Percentiles rank a stretch among this genome's conserved stretches.
phyloP scores from a whole-genome alignment of 2,329 filamentous ascomycete species.

The Phaeosphaeriaceae sp. region DNA sequence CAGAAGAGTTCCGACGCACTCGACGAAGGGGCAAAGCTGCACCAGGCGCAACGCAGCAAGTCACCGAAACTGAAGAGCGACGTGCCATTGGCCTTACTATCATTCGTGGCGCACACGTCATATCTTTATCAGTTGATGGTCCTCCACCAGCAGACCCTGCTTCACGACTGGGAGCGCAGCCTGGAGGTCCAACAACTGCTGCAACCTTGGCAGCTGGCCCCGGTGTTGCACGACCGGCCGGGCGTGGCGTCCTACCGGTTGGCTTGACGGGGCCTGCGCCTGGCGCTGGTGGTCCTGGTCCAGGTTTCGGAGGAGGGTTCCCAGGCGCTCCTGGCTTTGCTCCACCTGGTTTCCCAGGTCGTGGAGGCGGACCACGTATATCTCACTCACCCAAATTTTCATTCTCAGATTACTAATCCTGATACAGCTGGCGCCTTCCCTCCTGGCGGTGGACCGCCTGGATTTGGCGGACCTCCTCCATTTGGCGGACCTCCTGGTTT shows the following conservation, averaged over 20 bases:
- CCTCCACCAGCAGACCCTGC: conserved; percentile 94
- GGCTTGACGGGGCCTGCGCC: conserved; percentile 88
- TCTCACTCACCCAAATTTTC: not conserved
- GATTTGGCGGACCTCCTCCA: conserved; percentile 52
- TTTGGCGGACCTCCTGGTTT: conserved; percentile 47
- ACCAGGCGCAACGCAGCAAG: conserved; percentile 66
- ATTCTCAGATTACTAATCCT: conserved; percentile 24
- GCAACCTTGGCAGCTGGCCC: conserved; percentile 74
- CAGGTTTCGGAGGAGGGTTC: conserved; percentile 59
- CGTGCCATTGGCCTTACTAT: conserved; percentile 95
- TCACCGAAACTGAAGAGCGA: conserved; percentile 93
- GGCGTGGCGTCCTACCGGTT: conserved; percentile 75
- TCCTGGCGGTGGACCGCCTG: conserved; percentile 60
- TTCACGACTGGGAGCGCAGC: conserved; percentile 79
- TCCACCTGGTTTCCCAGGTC: conserved; percentile 37
- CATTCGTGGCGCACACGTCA: conserved; percentile 90
- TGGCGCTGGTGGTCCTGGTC: conserved; percentile 81
- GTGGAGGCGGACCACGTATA: conserved; percentile 46
- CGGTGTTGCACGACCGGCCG: conserved; percentile 89
- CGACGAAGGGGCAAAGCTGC: conserved; percentile 67
- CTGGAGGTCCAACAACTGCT: conserved; percentile 69
- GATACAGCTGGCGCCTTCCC: conserved; percentile 45
- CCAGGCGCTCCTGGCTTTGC: conserved; percentile 49
- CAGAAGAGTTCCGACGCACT: conserved; percentile 64
- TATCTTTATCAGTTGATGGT: conserved; percentile 93